Base-by-base conservation (phyloP, 2,329 filamentous ascomycete species). In the Colletotrichum sp. region DNA sequence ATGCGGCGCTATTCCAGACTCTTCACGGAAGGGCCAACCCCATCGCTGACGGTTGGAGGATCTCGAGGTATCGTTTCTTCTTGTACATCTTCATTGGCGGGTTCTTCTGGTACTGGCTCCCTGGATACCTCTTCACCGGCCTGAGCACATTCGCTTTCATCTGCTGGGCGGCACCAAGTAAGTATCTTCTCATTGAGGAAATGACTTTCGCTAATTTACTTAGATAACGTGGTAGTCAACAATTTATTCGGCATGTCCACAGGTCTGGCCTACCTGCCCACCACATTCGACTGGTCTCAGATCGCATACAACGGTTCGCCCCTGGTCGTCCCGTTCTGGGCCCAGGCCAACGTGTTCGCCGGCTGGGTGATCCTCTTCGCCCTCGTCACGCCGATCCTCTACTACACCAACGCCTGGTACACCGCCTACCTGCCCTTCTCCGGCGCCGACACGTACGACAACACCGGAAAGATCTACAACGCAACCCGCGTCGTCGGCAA, bases 191-290 rank as follows among this genome's bases (percentile, higher is more conserved):
- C 1, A 30, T 30, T 2, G 1, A 28, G 21, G 72, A 15, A 76
- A 78, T 12, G 63, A 81, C 15, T 68, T 30, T 49, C 24, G 12
- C 72, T 75, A 8, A 75, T 28, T 2, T 0, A n/a, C 10, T 34
- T 8, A 76, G 73, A 95, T 64, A 95, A 91, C 75, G 87, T 90
- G 0, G 85, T 94, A 10, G 84, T 95, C 39, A 95, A 95, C 78
- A 93, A 95, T 81, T 81, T 95, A 1, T 95, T 95, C 79, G 83
- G 83, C 26, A 80, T 80, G 52, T 79, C 79, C 26, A 81, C 80
- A 5, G 83, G 83, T 2, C 62, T 84, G 7, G 83, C 82, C 2
- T 67, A 82, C 52, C 80, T 81, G 60, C 81, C 80, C 6, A 71
- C 76, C 13, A 83, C 81, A 3, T 82, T 83, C 21, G 82, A 84